Conservation (phyloP, 768 basidiomycete species). For the Calocybe gangraenosa region DNA sequence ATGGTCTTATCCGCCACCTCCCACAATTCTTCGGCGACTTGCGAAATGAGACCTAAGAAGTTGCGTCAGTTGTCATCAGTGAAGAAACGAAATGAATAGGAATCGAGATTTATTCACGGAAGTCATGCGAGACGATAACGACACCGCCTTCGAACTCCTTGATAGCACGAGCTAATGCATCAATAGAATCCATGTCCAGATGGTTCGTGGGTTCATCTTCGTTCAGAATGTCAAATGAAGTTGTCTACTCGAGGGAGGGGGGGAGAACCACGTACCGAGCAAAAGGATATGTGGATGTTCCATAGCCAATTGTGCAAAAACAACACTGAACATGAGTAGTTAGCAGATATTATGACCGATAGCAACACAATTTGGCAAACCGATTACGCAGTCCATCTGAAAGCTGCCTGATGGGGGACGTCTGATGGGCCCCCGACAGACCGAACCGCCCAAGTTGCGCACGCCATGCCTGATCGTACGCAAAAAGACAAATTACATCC, state of each 20-base stretch:
- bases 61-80: neutral
- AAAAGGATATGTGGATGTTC: slow-evolving; percentile 95
- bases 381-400: slow-evolving; percentile 97
- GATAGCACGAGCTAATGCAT: slow-evolving; percentile 92
- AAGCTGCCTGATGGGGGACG: slow-evolving; percentile 87
- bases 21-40: slow-evolving; percentile 99
- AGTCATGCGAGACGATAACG: slow-evolving; percentile 99
- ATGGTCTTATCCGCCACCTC: slow-evolving; percentile 96
- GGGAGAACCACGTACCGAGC: slow-evolving; percentile 47
- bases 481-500: neutral
- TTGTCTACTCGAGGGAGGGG: slow-evolving; percentile 5
- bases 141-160: slow-evolving; percentile 98
- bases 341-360: neutral
- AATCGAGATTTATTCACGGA: slow-evolving; percentile 62
- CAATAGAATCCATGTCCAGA: slow-evolving; percentile 97
- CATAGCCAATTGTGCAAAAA: slow-evolving; percentile 95
- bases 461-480: slow-evolving; percentile 70
- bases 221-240: neutral
- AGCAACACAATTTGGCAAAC: slow-evolving; percentile 33
- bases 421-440: slow-evolving; percentile 91
- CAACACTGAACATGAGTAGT: slow-evolving; percentile 53
- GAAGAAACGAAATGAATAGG: slow-evolving; percentile 2
- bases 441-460: slow-evolving; percentile 95
- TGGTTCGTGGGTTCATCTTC: slow-evolving; percentile 94
- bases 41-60: slow-evolving; percentile 78